Conservation (phyloP, 352 stramenopile species). For the Thraustochytrium striatum region DNA sequence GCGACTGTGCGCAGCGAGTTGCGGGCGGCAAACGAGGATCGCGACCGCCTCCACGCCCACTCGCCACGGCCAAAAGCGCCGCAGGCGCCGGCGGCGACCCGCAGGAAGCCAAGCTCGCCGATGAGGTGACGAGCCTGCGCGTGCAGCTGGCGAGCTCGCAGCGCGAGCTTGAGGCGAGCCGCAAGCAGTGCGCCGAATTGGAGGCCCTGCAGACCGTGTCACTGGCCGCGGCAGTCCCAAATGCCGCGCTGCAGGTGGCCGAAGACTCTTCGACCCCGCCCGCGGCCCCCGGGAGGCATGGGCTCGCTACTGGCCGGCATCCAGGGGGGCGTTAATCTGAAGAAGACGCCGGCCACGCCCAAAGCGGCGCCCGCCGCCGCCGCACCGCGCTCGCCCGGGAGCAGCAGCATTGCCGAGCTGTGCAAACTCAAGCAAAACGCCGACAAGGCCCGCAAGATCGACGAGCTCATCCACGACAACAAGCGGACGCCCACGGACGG, state of each 20-base stretch:
- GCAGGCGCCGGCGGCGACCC: too few species aligned
- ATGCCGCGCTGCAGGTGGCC: neutral
- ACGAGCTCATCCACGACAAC: slow-evolving; percentile 11
- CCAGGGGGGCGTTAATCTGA: slow-evolving; percentile 30
- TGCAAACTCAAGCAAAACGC: slow-evolving; percentile 4
- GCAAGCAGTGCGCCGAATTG: neutral
- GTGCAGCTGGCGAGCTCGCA: neutral
- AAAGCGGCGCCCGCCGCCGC: neutral
- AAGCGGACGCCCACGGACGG: too few species aligned
- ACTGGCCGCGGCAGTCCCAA: neutral
- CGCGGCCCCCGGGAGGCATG: neutral
- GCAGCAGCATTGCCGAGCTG: slow-evolving; percentile 1
- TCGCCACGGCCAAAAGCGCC: too few species aligned
- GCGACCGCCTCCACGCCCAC: slow-evolving; percentile 26
- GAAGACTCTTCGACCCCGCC: neutral
- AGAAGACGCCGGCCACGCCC: neutral
- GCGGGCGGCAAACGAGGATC: slow-evolving; percentile 6
- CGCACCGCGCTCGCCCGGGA: neutral
- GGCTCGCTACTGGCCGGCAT: neutral
- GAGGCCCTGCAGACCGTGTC: neutral
- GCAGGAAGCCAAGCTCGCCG: slow-evolving; percentile 33
- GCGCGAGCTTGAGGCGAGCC: neutral
- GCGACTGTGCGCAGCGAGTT: neutral
- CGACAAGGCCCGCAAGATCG: slow-evolving; percentile 1
- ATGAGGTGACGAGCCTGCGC: neutral